These are phyloP conservation scores for Sarocladium oryzae DNA, from an alignment of 2,329 filamentous ascomycete genomes.

Conservation along the genomic window DNA sequence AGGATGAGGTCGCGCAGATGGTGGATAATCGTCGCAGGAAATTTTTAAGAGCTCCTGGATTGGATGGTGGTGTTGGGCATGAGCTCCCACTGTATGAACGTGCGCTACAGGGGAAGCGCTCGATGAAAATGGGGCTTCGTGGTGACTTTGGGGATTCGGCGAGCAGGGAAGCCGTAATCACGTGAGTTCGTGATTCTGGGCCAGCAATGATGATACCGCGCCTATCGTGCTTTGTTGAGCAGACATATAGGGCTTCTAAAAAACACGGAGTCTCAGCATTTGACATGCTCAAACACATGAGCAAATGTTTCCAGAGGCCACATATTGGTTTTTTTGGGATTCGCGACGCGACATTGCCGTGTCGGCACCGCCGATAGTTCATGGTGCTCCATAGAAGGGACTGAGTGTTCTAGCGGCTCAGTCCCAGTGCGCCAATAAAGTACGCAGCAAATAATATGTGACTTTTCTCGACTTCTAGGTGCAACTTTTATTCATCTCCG, in stretches of 20 bases:
- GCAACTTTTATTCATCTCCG: background rate
- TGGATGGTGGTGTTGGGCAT: background rate
- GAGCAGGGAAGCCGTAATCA: constrained; percentile 3
- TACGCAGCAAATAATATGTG: constrained; percentile 1
- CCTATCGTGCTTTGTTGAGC: too few relatives aligned
- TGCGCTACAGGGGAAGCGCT: background rate
- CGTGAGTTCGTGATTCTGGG: constrained; percentile 11
- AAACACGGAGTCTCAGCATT: too few relatives aligned
- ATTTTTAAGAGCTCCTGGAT: constrained; percentile 13
- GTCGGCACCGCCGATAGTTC: background rate
- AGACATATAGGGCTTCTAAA: too few relatives aligned
- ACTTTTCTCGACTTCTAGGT: background rate
- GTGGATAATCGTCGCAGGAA: constrained; percentile 6
- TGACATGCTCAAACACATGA: background rate
- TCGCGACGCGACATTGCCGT: background rate
- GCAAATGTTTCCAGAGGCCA: background rate
- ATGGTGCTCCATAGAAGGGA: background rate
- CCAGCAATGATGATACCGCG: too few relatives aligned
- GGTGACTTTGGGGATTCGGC: too few relatives aligned
- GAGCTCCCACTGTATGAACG: background rate
- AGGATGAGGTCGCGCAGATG: background rate
- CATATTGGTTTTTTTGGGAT: background rate
- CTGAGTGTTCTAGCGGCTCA: background rate
- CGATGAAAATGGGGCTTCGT: too few relatives aligned
- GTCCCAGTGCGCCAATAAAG: constrained; percentile 1